phyloP scores from a whole-genome alignment of 306 rosid species.

The Mucuna pruriens region DNA sequence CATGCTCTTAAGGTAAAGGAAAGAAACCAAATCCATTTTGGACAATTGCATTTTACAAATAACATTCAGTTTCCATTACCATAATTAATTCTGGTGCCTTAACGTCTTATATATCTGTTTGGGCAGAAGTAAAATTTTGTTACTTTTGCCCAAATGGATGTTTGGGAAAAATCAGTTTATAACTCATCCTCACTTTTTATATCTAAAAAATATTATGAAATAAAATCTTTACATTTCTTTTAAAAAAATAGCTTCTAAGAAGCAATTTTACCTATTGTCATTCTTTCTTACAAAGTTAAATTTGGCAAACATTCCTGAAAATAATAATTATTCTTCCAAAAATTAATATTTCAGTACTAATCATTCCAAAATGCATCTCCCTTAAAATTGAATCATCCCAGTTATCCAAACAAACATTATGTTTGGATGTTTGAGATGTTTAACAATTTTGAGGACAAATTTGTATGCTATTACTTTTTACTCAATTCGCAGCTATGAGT shows the following conservation, averaged over 20 bases:
- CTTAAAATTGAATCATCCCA: not conserved
- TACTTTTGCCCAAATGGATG: not conserved
- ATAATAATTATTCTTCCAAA: constrained; percentile 4
- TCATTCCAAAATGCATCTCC: constrained; percentile 8
- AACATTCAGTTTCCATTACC: constrained; percentile 5
- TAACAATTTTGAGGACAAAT: not conserved
- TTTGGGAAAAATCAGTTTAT: not conserved
- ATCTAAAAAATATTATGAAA: not conserved
- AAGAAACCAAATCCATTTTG: constrained; percentile 22
- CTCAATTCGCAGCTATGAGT: constrained; percentile 10
- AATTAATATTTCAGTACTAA: not conserved
- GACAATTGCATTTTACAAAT: not conserved
- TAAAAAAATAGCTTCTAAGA: not conserved
- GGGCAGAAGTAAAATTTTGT: not conserved
- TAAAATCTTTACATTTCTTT: not conserved
- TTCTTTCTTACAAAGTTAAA: not conserved
- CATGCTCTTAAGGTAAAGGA: constrained; percentile 25
- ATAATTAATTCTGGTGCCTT: constrained; percentile 21
- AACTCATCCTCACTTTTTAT: constrained; percentile 9
- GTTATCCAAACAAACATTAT: constrained; percentile 9
- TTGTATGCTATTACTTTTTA: not conserved
- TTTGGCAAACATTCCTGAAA: not conserved
- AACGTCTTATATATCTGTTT: constrained; percentile 17
- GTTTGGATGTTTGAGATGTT: constrained; percentile 30
- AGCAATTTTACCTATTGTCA: not conserved